Percentiles rank a stretch among this genome's conserved stretches.
phyloP scores from a whole-genome alignment of 2,329 filamentous ascomycete species.

The Penicillium crustosum region DNA sequence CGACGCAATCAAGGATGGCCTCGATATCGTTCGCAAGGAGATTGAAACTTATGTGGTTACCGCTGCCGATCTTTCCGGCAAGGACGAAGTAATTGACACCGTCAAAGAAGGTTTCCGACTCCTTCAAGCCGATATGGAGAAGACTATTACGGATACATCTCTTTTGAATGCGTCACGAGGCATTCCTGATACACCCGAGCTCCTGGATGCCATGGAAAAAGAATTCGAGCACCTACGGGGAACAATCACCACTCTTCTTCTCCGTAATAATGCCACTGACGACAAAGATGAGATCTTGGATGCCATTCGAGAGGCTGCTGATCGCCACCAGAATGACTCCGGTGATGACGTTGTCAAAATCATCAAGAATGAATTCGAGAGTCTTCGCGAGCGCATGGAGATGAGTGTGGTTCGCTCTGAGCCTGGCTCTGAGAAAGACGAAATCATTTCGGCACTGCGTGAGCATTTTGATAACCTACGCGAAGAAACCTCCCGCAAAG shows the following conservation, averaged over 20 bases:
- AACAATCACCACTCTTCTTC: constrained; percentile 68
- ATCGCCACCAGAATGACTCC: constrained; percentile 38
- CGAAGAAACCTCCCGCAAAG: constrained; percentile 55
- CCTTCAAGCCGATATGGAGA: constrained; percentile 59
- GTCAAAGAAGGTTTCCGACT: constrained; percentile 63
- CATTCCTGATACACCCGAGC: constrained; percentile 61
- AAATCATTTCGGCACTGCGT: constrained; percentile 69
- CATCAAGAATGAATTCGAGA: constrained; percentile 62
- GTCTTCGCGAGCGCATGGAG: constrained; percentile 54
- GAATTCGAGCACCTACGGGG: constrained; percentile 82
- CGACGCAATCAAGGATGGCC: constrained; percentile 81
- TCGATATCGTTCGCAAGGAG: constrained; percentile 75
- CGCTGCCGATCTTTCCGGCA: constrained; percentile 65
- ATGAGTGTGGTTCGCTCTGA: constrained; percentile 37
- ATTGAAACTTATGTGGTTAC: constrained; percentile 80
- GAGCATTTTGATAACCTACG: constrained; percentile 44
- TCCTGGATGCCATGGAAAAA: constrained; percentile 73
- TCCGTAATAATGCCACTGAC: constrained; percentile 57
- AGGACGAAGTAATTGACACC: constrained; percentile 75
- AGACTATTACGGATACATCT: constrained; percentile 49
- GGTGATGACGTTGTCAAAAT: constrained; percentile 39
- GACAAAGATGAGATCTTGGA: constrained; percentile 64
- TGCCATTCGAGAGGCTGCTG: constrained; percentile 53
- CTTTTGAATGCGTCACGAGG: constrained; percentile 32
- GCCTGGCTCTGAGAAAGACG: constrained; percentile 55